These are phyloP conservation scores for Termitomyces sp. DNA, from an alignment of 768 basidiomycete genomes.

Conservation along the genomic window DNA sequence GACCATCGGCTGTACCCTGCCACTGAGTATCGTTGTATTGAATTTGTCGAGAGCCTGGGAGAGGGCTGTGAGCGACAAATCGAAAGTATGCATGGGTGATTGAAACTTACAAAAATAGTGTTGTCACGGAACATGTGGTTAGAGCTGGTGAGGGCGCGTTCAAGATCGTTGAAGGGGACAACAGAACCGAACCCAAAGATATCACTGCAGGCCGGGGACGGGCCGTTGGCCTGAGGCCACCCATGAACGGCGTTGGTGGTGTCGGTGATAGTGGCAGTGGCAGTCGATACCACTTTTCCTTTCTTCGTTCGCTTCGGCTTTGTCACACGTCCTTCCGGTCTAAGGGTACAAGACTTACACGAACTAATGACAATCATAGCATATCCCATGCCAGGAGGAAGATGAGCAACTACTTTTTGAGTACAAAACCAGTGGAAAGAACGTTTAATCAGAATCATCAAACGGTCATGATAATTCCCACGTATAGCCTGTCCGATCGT, in stretches of 20 bases:
- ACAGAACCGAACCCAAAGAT: background rate
- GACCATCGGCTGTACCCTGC: background rate
- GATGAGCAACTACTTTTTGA: background rate
- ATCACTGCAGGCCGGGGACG: background rate
- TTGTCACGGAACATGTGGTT: background rate
- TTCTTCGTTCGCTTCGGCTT: background rate
- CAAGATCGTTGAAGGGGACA: background rate
- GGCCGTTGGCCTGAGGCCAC: background rate
- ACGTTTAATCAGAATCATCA: background rate
- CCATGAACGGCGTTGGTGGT: background rate
- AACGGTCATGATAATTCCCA: slow-evolving; percentile 8
- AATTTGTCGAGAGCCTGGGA: background rate
- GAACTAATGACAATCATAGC: no score
- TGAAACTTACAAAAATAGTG: background rate
- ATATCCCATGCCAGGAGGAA: background rate
- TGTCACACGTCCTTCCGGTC: background rate
- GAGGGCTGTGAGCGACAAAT: background rate
- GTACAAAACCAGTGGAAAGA: background rate
- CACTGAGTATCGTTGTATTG: background rate
- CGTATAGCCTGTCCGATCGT: background rate
- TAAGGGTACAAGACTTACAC: background rate
- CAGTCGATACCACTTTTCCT: background rate
- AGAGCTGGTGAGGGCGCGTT: background rate
- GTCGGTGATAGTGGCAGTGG: background rate
- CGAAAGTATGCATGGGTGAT: background rate